phyloP scores from a whole-genome alignment of 179 eudicot genomes.

The Dionaea muscipula region DNA sequence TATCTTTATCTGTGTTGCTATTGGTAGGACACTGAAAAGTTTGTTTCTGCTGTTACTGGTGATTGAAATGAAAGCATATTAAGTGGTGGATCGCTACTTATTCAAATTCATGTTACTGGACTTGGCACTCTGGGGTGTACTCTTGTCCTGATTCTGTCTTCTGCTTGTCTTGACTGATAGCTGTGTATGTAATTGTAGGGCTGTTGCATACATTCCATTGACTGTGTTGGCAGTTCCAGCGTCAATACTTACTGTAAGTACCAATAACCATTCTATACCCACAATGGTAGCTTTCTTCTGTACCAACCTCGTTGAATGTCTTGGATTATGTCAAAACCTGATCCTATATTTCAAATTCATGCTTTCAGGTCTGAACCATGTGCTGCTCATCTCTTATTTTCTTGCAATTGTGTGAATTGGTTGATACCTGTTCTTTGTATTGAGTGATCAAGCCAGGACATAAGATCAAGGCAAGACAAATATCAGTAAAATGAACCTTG shows the following conservation, averaged over 20 bases:
- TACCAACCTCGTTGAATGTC: not conserved
- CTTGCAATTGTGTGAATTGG: too few relatives aligned
- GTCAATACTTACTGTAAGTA: constrained; percentile 71
- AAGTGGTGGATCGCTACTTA: not conserved
- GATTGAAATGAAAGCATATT: not conserved
- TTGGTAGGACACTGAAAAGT: too few relatives aligned
- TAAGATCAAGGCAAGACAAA: too few relatives aligned
- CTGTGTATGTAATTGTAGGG: constrained; percentile 29
- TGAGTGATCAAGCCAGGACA: too few relatives aligned
- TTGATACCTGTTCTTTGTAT: too few relatives aligned
- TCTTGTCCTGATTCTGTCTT: not conserved
- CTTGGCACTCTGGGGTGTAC: too few relatives aligned
- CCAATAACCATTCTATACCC: constrained; percentile 2
- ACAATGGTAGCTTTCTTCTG: constrained; percentile 5
- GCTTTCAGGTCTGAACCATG: not conserved
- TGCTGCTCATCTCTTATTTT: not conserved
- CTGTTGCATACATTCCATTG: constrained; percentile 74
- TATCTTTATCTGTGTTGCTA: too few relatives aligned
- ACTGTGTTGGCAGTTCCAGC: constrained; percentile 89
- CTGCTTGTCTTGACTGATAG: not conserved
- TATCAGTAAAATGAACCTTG: too few relatives aligned
- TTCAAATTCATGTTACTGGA: not conserved
- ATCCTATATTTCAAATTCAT: not conserved
- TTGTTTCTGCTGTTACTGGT: not conserved
- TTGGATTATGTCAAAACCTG: not conserved